Percentiles rank a stretch among this genome's conserved stretches.
These are phyloP conservation scores for Gnomoniopsis smithogilvyi DNA, from an alignment of 2,329 filamentous ascomycete species.

Conservation along the genomic window DNA sequence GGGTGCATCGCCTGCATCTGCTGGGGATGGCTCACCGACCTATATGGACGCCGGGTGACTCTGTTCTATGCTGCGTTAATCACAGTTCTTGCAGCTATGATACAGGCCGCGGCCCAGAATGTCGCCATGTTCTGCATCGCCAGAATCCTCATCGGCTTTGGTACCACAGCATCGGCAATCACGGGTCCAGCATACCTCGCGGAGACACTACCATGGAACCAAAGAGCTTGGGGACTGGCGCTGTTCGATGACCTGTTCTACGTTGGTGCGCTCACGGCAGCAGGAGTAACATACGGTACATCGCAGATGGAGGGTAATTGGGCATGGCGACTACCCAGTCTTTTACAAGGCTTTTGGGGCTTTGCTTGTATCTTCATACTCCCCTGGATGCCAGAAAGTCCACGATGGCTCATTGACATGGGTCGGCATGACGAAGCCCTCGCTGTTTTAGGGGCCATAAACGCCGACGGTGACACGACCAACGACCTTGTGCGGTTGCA, in stretches of 20 bases:
- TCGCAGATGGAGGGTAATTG: conserved; percentile 35
- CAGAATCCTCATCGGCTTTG: conserved; percentile 45
- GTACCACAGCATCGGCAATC: conserved; percentile 38
- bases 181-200: conserved; percentile 44
- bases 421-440: conserved; percentile 39
- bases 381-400: conserved; percentile 42
- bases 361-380: conserved; percentile 32
- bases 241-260: conserved; percentile 30
- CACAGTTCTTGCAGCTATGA: conserved; percentile 39
- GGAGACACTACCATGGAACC: conserved; percentile 43
- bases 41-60: conserved; percentile 38
- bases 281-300: conserved; percentile 42
- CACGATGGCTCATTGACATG: conserved; percentile 43
- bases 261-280: conserved; percentile 37
- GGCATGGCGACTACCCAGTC: conserved; percentile 39
- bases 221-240: conserved; percentile 40
- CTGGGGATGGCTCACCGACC: conserved; percentile 40
- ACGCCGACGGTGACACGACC: conserved; percentile 38
- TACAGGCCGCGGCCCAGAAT: conserved; percentile 46
- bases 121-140: conserved; percentile 48
- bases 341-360: conserved; percentile 31
- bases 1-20: conserved; percentile 41
- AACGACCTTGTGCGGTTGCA: conserved; percentile 31
- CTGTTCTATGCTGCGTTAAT: conserved; percentile 38
- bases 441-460: conserved; percentile 37